A percentile compares a stretch with the other conserved stretches of the same genome.
Conservation (phyloP, 2,329 filamentous ascomycete genomes). For the Cladosporium phlei region DNA sequence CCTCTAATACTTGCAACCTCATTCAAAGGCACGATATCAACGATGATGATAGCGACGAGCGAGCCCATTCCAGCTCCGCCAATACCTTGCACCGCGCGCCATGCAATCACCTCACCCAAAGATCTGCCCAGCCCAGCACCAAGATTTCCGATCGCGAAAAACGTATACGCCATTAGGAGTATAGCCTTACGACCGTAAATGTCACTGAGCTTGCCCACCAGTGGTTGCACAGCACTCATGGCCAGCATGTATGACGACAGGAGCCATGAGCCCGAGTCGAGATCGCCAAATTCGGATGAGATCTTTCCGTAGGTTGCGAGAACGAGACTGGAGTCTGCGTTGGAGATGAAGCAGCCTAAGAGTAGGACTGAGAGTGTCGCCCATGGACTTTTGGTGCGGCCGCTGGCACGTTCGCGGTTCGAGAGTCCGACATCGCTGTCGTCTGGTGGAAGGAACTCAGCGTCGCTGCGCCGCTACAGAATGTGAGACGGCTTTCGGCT, state of each 20-base stretch:
- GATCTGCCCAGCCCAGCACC: constrained; percentile 40
- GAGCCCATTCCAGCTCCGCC: constrained; percentile 43
- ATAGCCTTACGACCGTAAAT: constrained; percentile 42
- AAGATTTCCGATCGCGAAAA: constrained; percentile 40
- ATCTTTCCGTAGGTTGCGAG: constrained; percentile 60
- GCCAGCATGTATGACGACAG: constrained; percentile 43
- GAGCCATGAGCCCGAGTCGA: constrained; percentile 42
- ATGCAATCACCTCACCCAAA: constrained; percentile 38
- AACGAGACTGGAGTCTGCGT: constrained; percentile 60
- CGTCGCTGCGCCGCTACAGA: constrained; percentile 16
- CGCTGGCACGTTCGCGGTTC: constrained; percentile 13
- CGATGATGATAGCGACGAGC: constrained; percentile 46
- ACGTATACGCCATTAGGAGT: constrained; percentile 36
- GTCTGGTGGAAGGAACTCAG: constrained; percentile 20
- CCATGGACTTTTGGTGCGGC: constrained; percentile 18
- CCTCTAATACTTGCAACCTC: constrained; percentile 41
- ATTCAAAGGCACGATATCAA: constrained; percentile 15
- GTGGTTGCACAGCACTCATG: constrained; percentile 37
- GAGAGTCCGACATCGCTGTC: constrained; percentile 20
- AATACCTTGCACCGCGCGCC: constrained; percentile 41
- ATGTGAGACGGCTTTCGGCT: constrained; percentile 1
- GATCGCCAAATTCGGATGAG: constrained; percentile 42
- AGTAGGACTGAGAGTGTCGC: constrained; percentile 29
- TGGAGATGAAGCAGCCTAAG: constrained; percentile 60
- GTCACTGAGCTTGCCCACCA: constrained; percentile 44